Conservation (phyloP, 805 yeast genomes). For the Teunomyces panamensis region DNA sequence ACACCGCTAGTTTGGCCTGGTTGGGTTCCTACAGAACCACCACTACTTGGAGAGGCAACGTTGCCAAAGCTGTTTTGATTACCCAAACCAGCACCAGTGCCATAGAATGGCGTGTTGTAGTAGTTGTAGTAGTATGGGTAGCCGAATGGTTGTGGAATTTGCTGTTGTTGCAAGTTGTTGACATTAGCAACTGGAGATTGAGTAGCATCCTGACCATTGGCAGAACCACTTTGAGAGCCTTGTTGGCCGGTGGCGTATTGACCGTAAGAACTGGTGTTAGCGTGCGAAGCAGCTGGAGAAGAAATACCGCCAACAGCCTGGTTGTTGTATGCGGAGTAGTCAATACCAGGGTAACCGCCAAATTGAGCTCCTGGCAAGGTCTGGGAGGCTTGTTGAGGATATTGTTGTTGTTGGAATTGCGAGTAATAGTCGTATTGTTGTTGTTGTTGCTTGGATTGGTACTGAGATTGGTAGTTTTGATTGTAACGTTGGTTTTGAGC, state of each 20-base stretch:
- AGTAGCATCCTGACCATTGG: slow-evolving; percentile 16
- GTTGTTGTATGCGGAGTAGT: slow-evolving; percentile 39
- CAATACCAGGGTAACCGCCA: slow-evolving; percentile 44
- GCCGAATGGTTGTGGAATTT: slow-evolving; percentile 36
- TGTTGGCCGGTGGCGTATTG: slow-evolving; percentile 20
- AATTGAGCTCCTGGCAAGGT: slow-evolving; percentile 39
- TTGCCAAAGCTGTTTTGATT: slow-evolving; percentile 19
- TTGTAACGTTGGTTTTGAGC: slow-evolving; percentile 9
- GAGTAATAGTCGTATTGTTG: slow-evolving; percentile 32
- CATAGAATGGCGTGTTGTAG: slow-evolving; percentile 41
- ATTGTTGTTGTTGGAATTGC: slow-evolving; percentile 40
- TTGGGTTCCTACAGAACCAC: slow-evolving; percentile 7
- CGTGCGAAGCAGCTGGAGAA: slow-evolving; percentile 28
- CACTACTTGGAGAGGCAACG: slow-evolving; percentile 14
- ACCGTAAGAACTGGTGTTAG: slow-evolving; percentile 17
- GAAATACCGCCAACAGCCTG: slow-evolving; percentile 28
- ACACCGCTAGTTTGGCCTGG: slow-evolving; percentile 6
- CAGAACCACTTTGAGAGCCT: slow-evolving; percentile 14
- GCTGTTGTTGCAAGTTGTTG: slow-evolving; percentile 23
- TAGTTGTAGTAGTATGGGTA: slow-evolving; percentile 44
- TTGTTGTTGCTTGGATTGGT: slow-evolving; percentile 10
- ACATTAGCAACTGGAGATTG: slow-evolving; percentile 25
- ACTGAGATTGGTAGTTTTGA: slow-evolving; percentile 6
- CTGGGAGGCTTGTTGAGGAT: slow-evolving; percentile 40
- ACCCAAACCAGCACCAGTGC: slow-evolving; percentile 26